These are phyloP conservation scores for Hypoxylon sp. DNA, from an alignment of 2,329 filamentous ascomycete genomes.

Conservation along the genomic window DNA sequence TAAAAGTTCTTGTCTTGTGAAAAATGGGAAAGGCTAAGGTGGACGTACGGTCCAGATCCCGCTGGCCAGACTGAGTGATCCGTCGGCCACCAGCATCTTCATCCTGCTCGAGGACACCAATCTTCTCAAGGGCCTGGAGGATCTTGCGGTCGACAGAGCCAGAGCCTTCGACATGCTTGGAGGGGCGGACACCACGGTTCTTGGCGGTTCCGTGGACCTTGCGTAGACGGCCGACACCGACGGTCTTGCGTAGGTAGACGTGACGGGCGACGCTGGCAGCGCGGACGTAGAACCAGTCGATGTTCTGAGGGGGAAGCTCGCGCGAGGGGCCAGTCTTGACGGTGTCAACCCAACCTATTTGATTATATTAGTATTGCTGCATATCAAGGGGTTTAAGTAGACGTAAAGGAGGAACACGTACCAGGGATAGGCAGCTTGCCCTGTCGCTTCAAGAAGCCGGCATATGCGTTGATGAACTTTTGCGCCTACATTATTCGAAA, in stretches of 20 bases:
- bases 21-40: background rate
- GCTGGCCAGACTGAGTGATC: slow-evolving; percentile 98
- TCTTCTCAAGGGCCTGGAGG: slow-evolving; percentile 98
- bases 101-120: slow-evolving; percentile 96
- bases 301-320: slow-evolving; percentile 97
- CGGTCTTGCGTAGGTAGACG: slow-evolving; percentile 99
- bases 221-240: slow-evolving; percentile 97
- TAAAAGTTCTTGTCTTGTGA: slow-evolving; percentile 8
- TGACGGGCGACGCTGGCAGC: slow-evolving; percentile 96
- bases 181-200: slow-evolving; percentile 94
- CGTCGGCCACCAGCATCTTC: slow-evolving; percentile 99
- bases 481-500: slow-evolving; percentile 73
- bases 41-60: slow-evolving; percentile 90
- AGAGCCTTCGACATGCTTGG: slow-evolving; percentile 94
- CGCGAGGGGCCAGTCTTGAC: slow-evolving; percentile 98
- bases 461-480: slow-evolving; percentile 90
- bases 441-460: slow-evolving; percentile 93
- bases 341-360: slow-evolving; percentile 94
- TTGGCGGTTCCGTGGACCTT: slow-evolving; percentile 97
- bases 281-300: slow-evolving; percentile 96
- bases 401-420: slow-evolving; percentile 64
- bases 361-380: slow-evolving; percentile 19
- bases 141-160: slow-evolving; percentile 98
- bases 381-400: background rate
- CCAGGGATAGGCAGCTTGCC: slow-evolving; percentile 92